phyloP scores from a whole-genome alignment of 2,329 filamentous ascomycete species.

The Mycosphaerella sp. region DNA sequence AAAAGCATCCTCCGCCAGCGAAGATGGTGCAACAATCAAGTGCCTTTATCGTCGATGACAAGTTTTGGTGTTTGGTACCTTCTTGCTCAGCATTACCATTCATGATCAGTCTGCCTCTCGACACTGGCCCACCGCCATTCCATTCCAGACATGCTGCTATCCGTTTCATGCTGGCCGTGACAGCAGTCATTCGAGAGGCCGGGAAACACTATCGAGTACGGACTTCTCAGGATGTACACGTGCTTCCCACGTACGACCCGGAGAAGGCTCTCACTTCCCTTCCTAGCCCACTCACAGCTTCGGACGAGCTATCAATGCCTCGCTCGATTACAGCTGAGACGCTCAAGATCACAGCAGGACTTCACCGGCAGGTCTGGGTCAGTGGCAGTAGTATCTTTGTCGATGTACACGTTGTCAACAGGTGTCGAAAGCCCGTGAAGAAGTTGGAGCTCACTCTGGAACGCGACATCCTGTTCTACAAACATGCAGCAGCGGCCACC shows the following conservation, averaged over 20 bases:
- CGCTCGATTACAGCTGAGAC: constrained; percentile 39
- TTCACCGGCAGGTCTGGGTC: constrained; percentile 55
- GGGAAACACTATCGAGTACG: constrained; percentile 46
- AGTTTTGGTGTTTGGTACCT: constrained; percentile 46
- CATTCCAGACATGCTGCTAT: constrained; percentile 48
- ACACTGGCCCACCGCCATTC: constrained; percentile 51
- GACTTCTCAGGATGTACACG: constrained; percentile 44
- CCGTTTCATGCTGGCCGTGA: constrained; percentile 45
- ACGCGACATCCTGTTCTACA: constrained; percentile 46
- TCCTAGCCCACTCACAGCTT: constrained; percentile 46
- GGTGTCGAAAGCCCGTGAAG: constrained; percentile 44
- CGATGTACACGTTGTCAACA: constrained; percentile 48
- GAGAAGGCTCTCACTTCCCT: constrained; percentile 51
- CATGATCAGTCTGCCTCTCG: constrained; percentile 47
- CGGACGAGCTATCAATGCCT: constrained; percentile 42
- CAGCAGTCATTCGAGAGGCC: constrained; percentile 43
- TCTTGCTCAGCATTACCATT: constrained; percentile 46
- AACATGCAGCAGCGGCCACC: constrained; percentile 45
- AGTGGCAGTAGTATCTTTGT: constrained; percentile 51
- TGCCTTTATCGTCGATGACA: constrained; percentile 33
- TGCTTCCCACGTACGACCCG: constrained; percentile 51
- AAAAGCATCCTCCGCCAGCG: constrained; percentile 45
- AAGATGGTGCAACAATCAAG: constrained; percentile 44
- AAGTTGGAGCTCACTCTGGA: constrained; percentile 49
- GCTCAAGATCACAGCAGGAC: constrained; percentile 46